Evolutionary conservation across 495 filamentous ascomycete species (phyloP), one percentile per base, ranked within the genome.

Genomic region (Oidiodendron maius): DNA sequence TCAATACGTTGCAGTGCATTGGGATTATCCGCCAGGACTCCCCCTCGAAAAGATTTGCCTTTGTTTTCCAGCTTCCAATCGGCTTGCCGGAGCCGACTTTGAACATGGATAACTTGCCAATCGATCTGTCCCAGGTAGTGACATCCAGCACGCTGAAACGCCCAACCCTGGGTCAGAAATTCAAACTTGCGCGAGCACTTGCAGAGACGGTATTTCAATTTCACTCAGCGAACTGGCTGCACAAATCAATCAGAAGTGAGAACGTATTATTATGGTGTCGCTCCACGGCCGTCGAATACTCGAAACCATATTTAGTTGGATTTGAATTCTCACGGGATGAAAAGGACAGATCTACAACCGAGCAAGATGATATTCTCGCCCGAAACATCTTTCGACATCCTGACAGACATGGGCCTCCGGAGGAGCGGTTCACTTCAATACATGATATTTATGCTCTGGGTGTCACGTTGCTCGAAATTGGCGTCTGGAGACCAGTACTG

Each of bases 381-480:
- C 8, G 49, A 17, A 52, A 63, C 46, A 43, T 63, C 12, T 64
- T 63, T 38, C 46, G 62, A 1, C 62, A 64, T 49, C 63, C 60
- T 17, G 46, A 61, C 4, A 44, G 63, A 15, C 53, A 59, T 37
- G 58, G 58, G 12, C 41, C 38, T 18, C 46, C 48, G 9, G 24
- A 34, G 40, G 32, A 55, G 11, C 11, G 2, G 2, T 47, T 34
- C 34, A 18, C 9, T 1, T 24, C 25, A 35, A 9, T 15, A 2
- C 59, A 66, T 48, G 64, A 67, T 53, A 63, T 64, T n/a, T 67
- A 67, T 44, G 46, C 51, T 28, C 28, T 64, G 13, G 55, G 60
- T 12, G 60, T 59, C 10, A 50, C 58, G 18, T 30, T 64, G 15
- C 55, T 64, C 10, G 61, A 64, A 32, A 63, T 61, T 16, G 57